Base-by-base conservation (phyloP, 148 eudicot genomes). In the Cornus controversa region DNA sequence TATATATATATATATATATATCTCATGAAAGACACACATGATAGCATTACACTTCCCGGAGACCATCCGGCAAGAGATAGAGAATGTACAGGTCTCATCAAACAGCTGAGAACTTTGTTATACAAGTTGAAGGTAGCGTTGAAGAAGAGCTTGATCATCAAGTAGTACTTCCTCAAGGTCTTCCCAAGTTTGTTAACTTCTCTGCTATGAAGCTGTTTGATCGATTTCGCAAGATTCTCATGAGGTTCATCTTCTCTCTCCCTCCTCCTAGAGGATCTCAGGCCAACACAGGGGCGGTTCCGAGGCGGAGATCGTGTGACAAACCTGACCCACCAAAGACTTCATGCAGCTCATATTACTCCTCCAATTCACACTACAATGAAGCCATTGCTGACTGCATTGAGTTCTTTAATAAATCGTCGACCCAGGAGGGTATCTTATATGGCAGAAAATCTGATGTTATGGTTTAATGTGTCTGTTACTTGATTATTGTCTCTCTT, bases 131-230 rank as follows among this genome's bases (percentile, higher is more conserved):
- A 36, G 73, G 65, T 29, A 28, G 18, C 1, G 18, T 11, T 11
- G 57, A 50, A 50, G 57, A 50, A 50, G 57, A 50, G 57, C 20
- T 50, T 50, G 45, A 20, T 24, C 27, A 75, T 70, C 75, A 75
- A 65, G 22, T 40, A 40, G 7, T 40, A 0, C 45, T 16, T 54
- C 29, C 53, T 63, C 71, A 65, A 50, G n/a, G n/a, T 24, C 20
- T 2, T 54, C 58, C 29, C 45, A 75, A 27, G 31, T 24, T 60
- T n/a, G n/a, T n/a, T 13, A 66, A 78, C 53, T 83, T 78, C 58
- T 82, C 74, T 6, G 67, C 80, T 57, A 89, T 86, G 91, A 86
- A 86, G 84, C 47, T 85, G 22, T 80, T 86, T 47, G 64, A 84
- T 36, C 81, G 87, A 3, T 82, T 89, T 70, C 83, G 89, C 37